Evolutionary conservation across 1,284 basidiomycete genomes (phyloP), one percentile per base, ranked within the genome.

Genomic region (Porodaedalea pini): DNA sequence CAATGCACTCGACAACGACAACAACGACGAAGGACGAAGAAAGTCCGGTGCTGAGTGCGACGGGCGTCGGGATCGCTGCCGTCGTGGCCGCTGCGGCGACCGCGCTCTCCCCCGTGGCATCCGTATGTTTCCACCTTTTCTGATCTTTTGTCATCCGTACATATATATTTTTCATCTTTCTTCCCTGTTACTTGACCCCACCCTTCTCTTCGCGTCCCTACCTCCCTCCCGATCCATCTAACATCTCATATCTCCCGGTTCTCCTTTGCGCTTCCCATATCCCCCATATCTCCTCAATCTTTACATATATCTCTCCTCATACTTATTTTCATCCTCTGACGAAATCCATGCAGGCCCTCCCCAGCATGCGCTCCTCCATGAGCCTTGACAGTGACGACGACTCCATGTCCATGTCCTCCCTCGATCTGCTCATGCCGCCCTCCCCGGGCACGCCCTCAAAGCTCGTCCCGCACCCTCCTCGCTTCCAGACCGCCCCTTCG

Each of bases 401-500:
- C 25, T 41, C 39, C 51, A 52, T 39, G 51, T 40, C 37, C 6
- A 41, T 43, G 51, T 41, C 37, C 21, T 52, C 51, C 23, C 51
- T 52, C 37, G 40, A 52, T 32, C 51, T 40, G 17, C 51, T 25
- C n/a, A 21, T 27, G 13, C 32, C 49, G 17, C 23, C 19, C n/a
- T 36, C 49, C 4, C 49, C 49, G 19, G 51, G 51, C 2, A 52
- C 51, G 11, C 51, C 51, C 37, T 52, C 51, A 10, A 52, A 52
- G 40, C 17, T 40, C 3, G 39, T 43, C 40, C 51, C 51, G 7
- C 51, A 52, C 15, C 51, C 51, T 10, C 49, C 49, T 37, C 49
- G 49, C 32, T 37, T 51, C 41, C 25, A 41, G 19, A 13, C 34
- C 45, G 13, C 31, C 34, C 6, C 36, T 25, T 13, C 34, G 17